A percentile compares a stretch with the other conserved stretches of the same genome.
phyloP scores from a whole-genome alignment of 169 alveolate genomes.

The Cryptosporidium ryanae region DNA sequence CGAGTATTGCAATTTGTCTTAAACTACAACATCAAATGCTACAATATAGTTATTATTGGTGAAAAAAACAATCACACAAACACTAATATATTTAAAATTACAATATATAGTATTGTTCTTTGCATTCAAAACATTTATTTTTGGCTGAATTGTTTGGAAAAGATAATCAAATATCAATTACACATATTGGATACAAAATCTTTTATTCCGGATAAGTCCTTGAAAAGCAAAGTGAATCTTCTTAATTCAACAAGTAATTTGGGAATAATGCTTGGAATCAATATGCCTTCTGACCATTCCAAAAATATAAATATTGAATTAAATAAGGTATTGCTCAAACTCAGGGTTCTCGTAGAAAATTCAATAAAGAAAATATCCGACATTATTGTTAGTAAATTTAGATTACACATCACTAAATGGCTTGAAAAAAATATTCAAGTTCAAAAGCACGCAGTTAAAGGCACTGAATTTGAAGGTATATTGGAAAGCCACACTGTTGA shows the following conservation, averaged over 20 bases:
- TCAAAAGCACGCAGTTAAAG: not conserved
- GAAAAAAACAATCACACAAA: not conserved
- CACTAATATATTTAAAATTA: conserved; percentile 2
- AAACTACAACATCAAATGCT: conserved; percentile 33
- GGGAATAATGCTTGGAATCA: conserved; percentile 18
- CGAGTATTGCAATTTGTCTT: not conserved
- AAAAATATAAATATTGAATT: conserved; percentile 24
- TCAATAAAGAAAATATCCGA: conserved; percentile 5
- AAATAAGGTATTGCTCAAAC: not conserved
- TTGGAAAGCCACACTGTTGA: conserved; percentile 1
- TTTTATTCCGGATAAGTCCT: not conserved
- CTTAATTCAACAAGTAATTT: conserved; percentile 7
- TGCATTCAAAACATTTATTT: conserved; percentile 61
- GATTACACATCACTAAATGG: not conserved
- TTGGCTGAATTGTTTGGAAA: conserved; percentile 47
- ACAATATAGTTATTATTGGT: conserved; percentile 30
- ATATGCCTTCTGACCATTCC: conserved; percentile 5
- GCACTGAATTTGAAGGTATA: not conserved
- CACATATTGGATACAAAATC: not conserved
- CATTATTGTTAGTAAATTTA: not conserved
- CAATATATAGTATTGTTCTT: conserved; percentile 30
- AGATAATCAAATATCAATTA: conserved; percentile 13
- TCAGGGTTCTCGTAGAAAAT: not conserved
- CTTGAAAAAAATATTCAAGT: not conserved
- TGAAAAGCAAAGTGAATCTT: not conserved